phyloP scores from a whole-genome alignment of 73 alveolate species.

The Chromera velia region DNA sequence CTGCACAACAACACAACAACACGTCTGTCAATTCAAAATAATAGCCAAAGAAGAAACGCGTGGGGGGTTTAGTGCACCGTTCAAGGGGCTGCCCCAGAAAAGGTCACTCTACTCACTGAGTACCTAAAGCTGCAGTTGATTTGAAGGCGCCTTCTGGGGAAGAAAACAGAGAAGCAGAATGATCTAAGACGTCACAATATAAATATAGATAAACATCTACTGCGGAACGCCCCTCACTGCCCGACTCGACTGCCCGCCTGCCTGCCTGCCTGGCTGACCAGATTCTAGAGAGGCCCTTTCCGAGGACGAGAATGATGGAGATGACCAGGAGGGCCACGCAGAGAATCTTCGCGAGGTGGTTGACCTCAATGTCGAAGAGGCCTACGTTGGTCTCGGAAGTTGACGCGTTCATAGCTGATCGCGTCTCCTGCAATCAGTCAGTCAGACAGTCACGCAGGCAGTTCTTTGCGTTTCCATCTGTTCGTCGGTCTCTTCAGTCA shows the following conservation, averaged over 20 bases:
- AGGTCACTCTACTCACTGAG: no score
- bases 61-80: no score
- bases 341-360: slow-evolving; percentile 60
- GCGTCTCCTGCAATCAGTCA: slow-evolving; percentile 43
- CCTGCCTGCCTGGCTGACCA: no score
- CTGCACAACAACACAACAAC: not conserved
- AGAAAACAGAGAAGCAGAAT: no score
- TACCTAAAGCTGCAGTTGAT: slow-evolving; percentile 40
- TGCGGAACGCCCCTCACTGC: no score
- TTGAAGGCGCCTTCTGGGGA: no score
- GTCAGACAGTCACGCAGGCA: not conserved
- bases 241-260: no score
- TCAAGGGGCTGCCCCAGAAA: no score
- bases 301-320: slow-evolving; percentile 49
- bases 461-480: not conserved
- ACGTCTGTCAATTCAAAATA: no score
- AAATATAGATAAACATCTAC: no score
- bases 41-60: no score
- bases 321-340: slow-evolving; percentile 59
- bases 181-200: no score
- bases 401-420: slow-evolving; percentile 71
- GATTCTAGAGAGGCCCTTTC: slow-evolving; percentile 66
- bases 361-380: slow-evolving; percentile 68
- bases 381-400: slow-evolving; percentile 70
- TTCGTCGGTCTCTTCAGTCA: not conserved